These are phyloP conservation scores for Boletus insuetus DNA, from an alignment of 768 basidiomycete species.

Conservation along the genomic window DNA sequence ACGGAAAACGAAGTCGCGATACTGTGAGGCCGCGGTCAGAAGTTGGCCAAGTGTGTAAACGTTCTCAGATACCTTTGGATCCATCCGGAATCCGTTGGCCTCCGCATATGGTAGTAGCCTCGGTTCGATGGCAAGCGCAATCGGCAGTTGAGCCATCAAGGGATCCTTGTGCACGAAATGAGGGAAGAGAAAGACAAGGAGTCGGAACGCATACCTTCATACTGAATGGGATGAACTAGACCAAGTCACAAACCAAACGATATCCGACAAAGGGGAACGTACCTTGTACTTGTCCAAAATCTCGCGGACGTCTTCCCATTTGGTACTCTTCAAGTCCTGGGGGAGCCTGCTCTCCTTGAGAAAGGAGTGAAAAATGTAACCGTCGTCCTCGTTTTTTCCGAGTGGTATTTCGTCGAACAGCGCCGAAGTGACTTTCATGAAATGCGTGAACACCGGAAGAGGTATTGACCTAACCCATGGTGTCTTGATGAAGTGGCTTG, in stretches of 20 bases:
- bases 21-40: slow-evolving; percentile 40
- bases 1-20: slow-evolving; percentile 83
- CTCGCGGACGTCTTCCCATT: slow-evolving; percentile 63
- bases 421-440: slow-evolving; percentile 56
- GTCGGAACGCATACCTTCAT: slow-evolving; percentile 47
- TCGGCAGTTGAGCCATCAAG: slow-evolving; percentile 72
- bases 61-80: slow-evolving; percentile 54
- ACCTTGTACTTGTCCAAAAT: slow-evolving; percentile 73
- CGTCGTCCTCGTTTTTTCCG: slow-evolving; percentile 76
- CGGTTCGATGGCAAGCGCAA: slow-evolving; percentile 75
- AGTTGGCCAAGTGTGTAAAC: not conserved
- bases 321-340: slow-evolving; percentile 53
- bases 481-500: slow-evolving; percentile 71
- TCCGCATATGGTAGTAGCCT: slow-evolving; percentile 68
- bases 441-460: slow-evolving; percentile 58
- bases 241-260: slow-evolving; percentile 14
- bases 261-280: slow-evolving; percentile 8
- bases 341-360: slow-evolving; percentile 68
- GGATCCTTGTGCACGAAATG: slow-evolving; percentile 51
- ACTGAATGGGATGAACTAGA: slow-evolving; percentile 76
- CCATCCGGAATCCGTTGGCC: slow-evolving; percentile 75
- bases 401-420: slow-evolving; percentile 65
- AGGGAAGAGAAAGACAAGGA: not conserved
- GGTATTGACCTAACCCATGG: slow-evolving; percentile 69
- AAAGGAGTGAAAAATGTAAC: slow-evolving; percentile 59